phyloP scores from a whole-genome alignment of 441 rosid genomes.

The Pelargonium myrrhifolium region DNA sequence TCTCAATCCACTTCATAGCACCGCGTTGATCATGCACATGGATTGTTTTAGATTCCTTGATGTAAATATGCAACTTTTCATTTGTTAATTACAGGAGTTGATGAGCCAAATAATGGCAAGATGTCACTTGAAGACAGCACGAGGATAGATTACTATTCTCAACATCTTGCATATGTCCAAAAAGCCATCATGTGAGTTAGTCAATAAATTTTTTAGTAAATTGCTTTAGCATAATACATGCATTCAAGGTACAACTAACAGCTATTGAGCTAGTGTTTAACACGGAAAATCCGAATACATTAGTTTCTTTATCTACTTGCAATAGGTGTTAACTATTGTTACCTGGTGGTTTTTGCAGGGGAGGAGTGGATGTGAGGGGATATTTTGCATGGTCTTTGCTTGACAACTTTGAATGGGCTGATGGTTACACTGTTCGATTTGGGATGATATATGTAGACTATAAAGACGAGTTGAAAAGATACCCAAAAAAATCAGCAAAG shows the following conservation, averaged over 20 bases:
- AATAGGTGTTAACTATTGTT: neutral
- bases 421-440: constrained; percentile 16
- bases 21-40: no score
- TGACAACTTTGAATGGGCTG: constrained; percentile 22
- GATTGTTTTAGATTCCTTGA: no score
- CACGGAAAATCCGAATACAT: neutral
- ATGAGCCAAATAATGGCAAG: constrained; percentile 23
- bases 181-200: constrained; percentile 17
- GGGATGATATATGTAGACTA: constrained; percentile 20
- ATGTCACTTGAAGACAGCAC: constrained; percentile 16
- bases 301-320: neutral
- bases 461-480: constrained; percentile 12
- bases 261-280: neutral
- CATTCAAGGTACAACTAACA: no score
- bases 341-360: constrained; percentile 2
- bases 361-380: constrained; percentile 17
- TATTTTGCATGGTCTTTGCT: constrained; percentile 22
- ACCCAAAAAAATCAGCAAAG: constrained; percentile 4
- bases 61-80: neutral
- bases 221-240: neutral
- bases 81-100: constrained; percentile 23
- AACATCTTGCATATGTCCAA: constrained; percentile 16
- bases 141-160: constrained; percentile 15
- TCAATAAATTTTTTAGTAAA: no score
- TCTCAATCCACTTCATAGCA: no score